phyloP scores from a whole-genome alignment of 2,329 filamentous ascomycete genomes.

The Colletotrichum sp. region DNA sequence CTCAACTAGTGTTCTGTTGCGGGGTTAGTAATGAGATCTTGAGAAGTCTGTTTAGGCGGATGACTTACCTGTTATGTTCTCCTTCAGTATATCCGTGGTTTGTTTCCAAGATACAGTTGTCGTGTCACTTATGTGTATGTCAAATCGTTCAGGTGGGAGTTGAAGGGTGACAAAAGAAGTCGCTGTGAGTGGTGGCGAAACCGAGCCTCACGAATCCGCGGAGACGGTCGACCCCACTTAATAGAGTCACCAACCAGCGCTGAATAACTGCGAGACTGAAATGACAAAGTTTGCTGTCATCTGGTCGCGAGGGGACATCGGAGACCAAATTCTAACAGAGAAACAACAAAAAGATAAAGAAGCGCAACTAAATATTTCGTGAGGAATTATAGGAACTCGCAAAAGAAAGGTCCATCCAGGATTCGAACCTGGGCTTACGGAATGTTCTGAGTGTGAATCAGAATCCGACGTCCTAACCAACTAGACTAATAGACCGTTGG shows the following conservation, averaged over 20 bases:
- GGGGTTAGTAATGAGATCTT: neutral
- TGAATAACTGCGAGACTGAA: neutral
- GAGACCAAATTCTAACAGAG: neutral
- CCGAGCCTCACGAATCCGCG: neutral
- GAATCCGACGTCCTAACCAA: conserved; percentile 24
- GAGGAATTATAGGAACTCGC: accelerated
- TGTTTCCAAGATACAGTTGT: neutral
- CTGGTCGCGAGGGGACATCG: neutral
- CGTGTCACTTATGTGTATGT: neutral
- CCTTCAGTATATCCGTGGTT: too few relatives aligned
- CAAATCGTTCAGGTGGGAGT: neutral
- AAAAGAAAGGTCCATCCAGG: conserved; percentile 20
- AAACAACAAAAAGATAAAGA: neutral
- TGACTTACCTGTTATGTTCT: neutral
- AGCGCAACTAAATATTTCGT: accelerated
- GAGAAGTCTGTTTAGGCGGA: too few relatives aligned
- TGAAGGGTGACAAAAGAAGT: neutral
- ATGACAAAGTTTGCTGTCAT: neutral
- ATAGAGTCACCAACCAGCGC: conserved; percentile 4
- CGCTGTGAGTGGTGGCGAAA: conserved; percentile 15
- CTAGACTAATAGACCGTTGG: conserved; percentile 18
- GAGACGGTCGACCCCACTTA: neutral
- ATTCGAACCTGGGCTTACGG: conserved; percentile 23
- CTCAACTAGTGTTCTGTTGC: neutral
- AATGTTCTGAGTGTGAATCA: neutral